These are phyloP conservation scores for Cordyceps tenuipes DNA, from an alignment of 2,329 filamentous ascomycete species.

Conservation along the genomic window DNA sequence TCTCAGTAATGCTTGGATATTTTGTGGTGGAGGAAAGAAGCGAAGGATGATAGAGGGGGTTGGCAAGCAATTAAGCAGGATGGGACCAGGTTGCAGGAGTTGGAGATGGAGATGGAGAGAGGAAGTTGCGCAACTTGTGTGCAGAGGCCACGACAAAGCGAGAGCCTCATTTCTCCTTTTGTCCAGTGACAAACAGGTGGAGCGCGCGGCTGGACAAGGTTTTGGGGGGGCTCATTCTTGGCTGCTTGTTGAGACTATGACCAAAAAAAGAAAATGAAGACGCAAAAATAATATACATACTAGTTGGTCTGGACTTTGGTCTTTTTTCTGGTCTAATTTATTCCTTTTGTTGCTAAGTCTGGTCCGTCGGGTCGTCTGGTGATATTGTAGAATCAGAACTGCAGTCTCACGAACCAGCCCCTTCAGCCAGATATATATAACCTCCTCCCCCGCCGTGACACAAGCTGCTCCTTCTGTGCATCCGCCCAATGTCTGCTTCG, in stretches of 20 bases:
- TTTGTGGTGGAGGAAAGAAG: background rate
- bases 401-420: too few species aligned
- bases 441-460: background rate
- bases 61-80: background rate
- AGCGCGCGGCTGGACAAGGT: background rate
- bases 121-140: too few species aligned
- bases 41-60: background rate
- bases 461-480: background rate
- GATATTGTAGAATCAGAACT: too few species aligned
- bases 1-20: background rate
- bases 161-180: background rate
- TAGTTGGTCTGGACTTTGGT: background rate
- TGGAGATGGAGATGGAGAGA: too few species aligned
- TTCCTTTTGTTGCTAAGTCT: background rate
- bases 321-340: background rate
- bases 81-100: background rate
- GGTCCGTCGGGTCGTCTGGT: background rate
- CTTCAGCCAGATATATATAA: background rate
- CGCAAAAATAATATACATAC: background rate
- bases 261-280: background rate
- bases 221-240: too few species aligned
- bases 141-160: background rate
- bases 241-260: too few species aligned
- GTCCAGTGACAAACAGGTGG: background rate
- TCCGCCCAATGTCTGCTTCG: background rate